These are phyloP conservation scores for Hansenula lynferdii DNA, from an alignment of 1,139 yeast species.

Conservation along the genomic window DNA sequence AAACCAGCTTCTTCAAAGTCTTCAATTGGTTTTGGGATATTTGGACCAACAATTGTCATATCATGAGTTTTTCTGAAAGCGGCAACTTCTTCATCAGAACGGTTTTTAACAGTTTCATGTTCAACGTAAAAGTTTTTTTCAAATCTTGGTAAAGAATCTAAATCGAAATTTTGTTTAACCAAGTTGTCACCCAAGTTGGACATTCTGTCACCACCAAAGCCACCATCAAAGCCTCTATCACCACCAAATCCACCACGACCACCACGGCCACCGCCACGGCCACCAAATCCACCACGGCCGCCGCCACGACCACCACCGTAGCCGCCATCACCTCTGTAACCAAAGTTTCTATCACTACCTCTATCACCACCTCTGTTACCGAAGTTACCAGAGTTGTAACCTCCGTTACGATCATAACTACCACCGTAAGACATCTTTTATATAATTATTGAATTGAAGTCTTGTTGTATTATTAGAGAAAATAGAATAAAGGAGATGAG, in stretches of 20 bases:
- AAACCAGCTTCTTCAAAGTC: conserved; percentile 94
- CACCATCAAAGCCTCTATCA: conserved; percentile 27
- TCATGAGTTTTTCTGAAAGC: conserved; percentile 78
- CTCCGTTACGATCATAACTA: conserved; percentile 24
- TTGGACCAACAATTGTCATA: conserved; percentile 79
- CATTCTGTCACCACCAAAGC: conserved; percentile 34
- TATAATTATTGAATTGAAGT: too few relatives aligned
- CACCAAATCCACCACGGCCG: conserved; percentile 30
- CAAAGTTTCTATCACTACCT: conserved; percentile 32
- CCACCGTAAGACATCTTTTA: conserved; percentile 30
- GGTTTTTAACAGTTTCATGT: conserved; percentile 68
- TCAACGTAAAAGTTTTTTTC: conserved; percentile 94
- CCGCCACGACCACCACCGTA: conserved; percentile 26
- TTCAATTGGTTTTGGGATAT: conserved; percentile 93
- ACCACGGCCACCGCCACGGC: conserved; percentile 32
- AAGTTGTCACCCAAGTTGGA: conserved; percentile 54
- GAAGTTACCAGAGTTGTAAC: conserved; percentile 27
- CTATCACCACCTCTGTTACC: conserved; percentile 23
- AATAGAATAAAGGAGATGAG: neutral
- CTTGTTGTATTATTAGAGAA: too few relatives aligned
- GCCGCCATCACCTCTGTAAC: conserved; percentile 29
- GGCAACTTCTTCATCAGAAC: conserved; percentile 68
- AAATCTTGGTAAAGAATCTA: conserved; percentile 74
- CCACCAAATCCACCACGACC: conserved; percentile 29
- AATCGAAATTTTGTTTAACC: conserved; percentile 75